Percentiles rank a stretch among this genome's conserved stretches.
Conservation (phyloP, 805 yeast species). For the Debaryomyces castellii region DNA sequence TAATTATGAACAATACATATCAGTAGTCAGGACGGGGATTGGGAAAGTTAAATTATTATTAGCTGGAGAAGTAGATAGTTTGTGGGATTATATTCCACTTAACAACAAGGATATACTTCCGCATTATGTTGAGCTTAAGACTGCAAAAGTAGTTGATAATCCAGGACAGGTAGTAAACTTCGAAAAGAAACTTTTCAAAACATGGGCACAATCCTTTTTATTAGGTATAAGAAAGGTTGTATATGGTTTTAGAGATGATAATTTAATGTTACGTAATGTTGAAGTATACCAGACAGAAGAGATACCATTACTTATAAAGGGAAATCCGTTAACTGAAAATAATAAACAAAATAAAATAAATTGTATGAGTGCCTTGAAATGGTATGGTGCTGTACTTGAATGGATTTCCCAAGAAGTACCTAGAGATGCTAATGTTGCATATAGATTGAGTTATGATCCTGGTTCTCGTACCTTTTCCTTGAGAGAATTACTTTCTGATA, state of each 20-base stretch:
- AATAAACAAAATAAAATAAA: constrained; percentile 48
- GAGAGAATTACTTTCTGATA: constrained; percentile 41
- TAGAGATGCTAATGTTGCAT: constrained; percentile 50
- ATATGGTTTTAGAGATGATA: constrained; percentile 84
- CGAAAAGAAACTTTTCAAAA: constrained; percentile 70
- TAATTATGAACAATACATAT: constrained; percentile 73
- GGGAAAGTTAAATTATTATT: constrained; percentile 67
- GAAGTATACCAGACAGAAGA: constrained; percentile 80
- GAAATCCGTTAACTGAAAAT: constrained; percentile 37
- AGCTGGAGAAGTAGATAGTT: constrained; percentile 93
- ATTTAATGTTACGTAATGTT: constrained; percentile 58
- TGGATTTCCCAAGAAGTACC: constrained; percentile 64
- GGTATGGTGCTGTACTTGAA: constrained; percentile 81
- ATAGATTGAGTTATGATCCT: constrained; percentile 58
- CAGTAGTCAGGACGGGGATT: constrained; percentile 83
- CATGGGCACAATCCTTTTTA: constrained; percentile 94
- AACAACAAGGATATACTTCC: constrained; percentile 45
- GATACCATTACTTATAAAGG: constrained; percentile 67
- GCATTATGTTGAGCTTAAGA: constrained; percentile 86
- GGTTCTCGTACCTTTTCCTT: constrained; percentile 53
- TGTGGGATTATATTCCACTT: constrained; percentile 74
- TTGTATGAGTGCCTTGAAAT: constrained; percentile 77
- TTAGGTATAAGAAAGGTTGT: constrained; percentile 79
- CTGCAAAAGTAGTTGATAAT: constrained; percentile 55
- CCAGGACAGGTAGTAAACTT: constrained; percentile 61